Evolutionary conservation across 371 early-diverging fungal species (phyloP).

Genomic region (Rhizomucor miehei): DNA sequence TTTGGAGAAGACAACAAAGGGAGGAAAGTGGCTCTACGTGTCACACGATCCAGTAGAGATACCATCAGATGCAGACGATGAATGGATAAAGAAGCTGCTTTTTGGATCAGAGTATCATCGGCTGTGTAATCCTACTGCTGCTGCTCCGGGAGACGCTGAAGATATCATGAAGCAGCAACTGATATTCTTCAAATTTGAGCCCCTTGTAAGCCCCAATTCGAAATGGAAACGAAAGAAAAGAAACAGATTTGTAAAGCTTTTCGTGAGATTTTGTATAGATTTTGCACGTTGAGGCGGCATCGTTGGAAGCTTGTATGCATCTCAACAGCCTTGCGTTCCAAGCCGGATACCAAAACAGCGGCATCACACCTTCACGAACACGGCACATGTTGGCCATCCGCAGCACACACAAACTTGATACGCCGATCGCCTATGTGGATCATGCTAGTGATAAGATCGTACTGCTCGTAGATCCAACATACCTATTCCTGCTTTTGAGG

Average conservation of each 20-base stretch:
- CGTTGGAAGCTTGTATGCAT: conserved; percentile 49
- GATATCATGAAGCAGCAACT: conserved; percentile 24
- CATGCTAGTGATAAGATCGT: conserved; percentile 26
- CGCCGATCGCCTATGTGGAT: conserved; percentile 57
- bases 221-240: neutral
- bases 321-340: conserved; percentile 50
- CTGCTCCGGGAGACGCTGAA: neutral
- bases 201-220: conserved; percentile 53
- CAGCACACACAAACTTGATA: conserved; percentile 59
- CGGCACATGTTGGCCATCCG: conserved; percentile 64
- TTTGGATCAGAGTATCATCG: conserved; percentile 37
- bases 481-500: conserved; percentile 38
- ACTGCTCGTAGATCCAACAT: conserved; percentile 45
- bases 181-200: conserved; percentile 64
- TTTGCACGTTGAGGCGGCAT: conserved; percentile 59
- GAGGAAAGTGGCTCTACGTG: conserved; percentile 61
- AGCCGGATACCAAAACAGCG: conserved; percentile 64
- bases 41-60: conserved; percentile 56
- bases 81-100: conserved; percentile 30
- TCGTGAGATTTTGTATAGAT: conserved; percentile 32
- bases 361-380: conserved; percentile 55
- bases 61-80: conserved; percentile 22
- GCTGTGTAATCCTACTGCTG: conserved; percentile 8
- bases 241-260: neutral
- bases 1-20: conserved; percentile 36